phyloP scores from a whole-genome alignment of 169 alveolate genomes.

The Toxoplasma gondii region DNA sequence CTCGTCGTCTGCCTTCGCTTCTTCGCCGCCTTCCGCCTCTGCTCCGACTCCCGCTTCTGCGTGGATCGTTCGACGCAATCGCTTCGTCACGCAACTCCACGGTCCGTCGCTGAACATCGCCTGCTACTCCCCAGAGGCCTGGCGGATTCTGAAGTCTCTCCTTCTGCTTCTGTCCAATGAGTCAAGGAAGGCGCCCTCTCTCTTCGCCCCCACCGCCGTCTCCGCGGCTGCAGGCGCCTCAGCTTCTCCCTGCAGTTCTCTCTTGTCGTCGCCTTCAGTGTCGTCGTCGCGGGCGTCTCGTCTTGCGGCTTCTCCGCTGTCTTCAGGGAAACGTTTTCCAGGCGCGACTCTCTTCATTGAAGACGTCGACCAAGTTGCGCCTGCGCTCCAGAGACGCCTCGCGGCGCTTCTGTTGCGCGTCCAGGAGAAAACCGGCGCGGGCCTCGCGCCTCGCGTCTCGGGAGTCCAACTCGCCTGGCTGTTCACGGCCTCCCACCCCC shows the following conservation, averaged over 20 bases:
- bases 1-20: neutral
- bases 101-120: neutral
- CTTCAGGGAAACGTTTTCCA: neutral
- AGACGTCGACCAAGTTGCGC: slow-evolving; percentile 4
- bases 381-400: slow-evolving; percentile 21
- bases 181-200: neutral
- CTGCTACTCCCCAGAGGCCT: neutral
- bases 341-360: neutral
- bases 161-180: neutral
- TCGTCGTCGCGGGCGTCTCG: neutral
- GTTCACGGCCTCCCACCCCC: slow-evolving; percentile 11
- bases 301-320: neutral
- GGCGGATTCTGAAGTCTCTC: neutral
- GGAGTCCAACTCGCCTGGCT: slow-evolving; percentile 17
- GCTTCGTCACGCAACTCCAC: neutral
- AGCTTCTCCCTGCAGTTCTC: neutral
- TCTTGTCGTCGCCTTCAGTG: neutral
- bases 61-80: neutral
- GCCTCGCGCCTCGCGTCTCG: neutral
- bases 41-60: slow-evolving; percentile 3
- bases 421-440: neutral
- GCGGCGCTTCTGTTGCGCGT: slow-evolving; percentile 21
- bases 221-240: neutral
- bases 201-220: neutral
- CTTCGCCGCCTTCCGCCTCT: neutral